Evolutionary conservation across 2,329 filamentous ascomycete species (phyloP), one percentile per base, ranked within the genome.

Genomic region (Ascochyta fabae): DNA sequence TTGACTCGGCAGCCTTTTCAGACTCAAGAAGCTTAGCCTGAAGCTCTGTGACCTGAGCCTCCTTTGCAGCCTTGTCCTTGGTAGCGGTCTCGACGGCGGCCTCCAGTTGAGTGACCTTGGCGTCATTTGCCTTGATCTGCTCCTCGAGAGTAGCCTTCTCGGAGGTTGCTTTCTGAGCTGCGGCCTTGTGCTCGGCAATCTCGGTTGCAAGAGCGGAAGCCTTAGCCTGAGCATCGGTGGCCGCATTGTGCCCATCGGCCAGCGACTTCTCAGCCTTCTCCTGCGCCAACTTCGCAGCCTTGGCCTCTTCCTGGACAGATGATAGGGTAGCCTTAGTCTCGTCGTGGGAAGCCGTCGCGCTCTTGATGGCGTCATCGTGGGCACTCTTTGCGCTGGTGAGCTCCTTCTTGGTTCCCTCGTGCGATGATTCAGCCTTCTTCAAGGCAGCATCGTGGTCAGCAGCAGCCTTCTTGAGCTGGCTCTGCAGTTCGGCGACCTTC

Each of bases 51-150:
- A 64, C 42, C 49, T 64, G 53, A 33, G 58, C 51, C 22, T 62
- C 61, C 33, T 62, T 64, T 9, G 57, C 55, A n/a, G 56, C 53
- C 33, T 54, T 55, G 19, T 59, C 61, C 39, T 59, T 59, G 10
- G 54, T 64, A 36, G 60, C 50, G 10, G 63, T 47, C 29, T 62
- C 62, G 5, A 63, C 55, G 23, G 49, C 59, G 5, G 61, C 56
- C 45, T 68, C 61, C 15, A 69, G 51, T 15, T 67, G 58, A 26
- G 63, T 50, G 22, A 70, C 48, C 59, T 69, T 69, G 16, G 65
- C 40, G 15, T 66, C 60, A 34, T 65, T 57, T 10, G 58, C 62
- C 51, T 69, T 59, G 35, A 69, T 62, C 51, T 71, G 62, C 48
- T 66, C 64, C 26, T 69, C 56, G 1, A 66, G 59, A 27, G 61